Evolutionary conservation across 176 grass and related monocot species (phyloP).

Genomic region (Puya raimondii): DNA sequence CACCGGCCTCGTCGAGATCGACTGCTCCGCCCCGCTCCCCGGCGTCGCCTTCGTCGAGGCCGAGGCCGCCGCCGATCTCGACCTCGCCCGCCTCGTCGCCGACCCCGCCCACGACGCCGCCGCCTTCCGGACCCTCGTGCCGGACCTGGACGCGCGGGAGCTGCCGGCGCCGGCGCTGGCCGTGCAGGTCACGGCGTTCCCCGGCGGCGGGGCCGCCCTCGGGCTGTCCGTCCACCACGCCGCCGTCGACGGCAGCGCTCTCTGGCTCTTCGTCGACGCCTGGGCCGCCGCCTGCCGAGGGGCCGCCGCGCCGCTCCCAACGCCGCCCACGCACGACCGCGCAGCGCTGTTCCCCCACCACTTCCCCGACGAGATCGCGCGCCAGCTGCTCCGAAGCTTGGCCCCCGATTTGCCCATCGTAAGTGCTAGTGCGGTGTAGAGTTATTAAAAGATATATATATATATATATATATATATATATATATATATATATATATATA

Average conservation of each 20-base stretch:
- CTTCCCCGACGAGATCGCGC: constrained; percentile 9
- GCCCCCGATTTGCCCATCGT: constrained; percentile 34
- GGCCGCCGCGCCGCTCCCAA: background rate
- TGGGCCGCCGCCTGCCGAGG: constrained; percentile 25
- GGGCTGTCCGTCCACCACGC: constrained; percentile 39
- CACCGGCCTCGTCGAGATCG: background rate
- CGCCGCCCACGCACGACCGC: constrained; percentile 14
- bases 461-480: no score
- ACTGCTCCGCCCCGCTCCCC: constrained; percentile 23
- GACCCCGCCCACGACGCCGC: constrained; percentile 10
- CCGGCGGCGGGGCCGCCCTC: constrained; percentile 8
- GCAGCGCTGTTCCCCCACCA: background rate
- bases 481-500: no score
- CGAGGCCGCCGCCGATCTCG: constrained; percentile 3
- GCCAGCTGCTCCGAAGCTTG: constrained; percentile 14
- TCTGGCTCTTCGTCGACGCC: constrained; percentile 27
- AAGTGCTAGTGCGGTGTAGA: background rate
- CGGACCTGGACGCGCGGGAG: background rate
- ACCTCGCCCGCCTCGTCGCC: constrained; percentile 13
- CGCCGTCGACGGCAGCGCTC: constrained; percentile 28
- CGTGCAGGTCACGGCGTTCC: constrained; percentile 30
- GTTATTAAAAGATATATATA: no score
- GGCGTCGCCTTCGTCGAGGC: constrained; percentile 13
- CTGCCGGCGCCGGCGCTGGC: constrained; percentile 29
- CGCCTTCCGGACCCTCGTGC: constrained; percentile 23